phyloP scores from a whole-genome alignment of 352 stramenopile genomes.

The Achlya hypogyna region DNA sequence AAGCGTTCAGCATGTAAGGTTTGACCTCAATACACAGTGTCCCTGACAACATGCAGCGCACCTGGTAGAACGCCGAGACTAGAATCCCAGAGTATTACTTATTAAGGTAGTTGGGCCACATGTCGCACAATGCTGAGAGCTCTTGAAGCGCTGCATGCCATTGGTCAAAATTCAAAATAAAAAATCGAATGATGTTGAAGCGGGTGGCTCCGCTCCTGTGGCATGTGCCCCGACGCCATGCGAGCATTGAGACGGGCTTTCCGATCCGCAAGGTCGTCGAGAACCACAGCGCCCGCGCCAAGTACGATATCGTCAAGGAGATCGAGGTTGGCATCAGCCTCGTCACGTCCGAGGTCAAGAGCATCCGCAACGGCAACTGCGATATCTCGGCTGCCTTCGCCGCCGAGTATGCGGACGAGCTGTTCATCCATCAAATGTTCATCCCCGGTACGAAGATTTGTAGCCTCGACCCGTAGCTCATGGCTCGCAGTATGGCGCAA shows the following conservation, averaged over 20 bases:
- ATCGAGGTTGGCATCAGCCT: constrained; percentile 65
- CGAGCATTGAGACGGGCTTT: not conserved
- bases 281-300: constrained; percentile 9
- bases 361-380: constrained; percentile 47
- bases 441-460: constrained; percentile 42
- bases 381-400: constrained; percentile 68
- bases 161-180: not conserved
- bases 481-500: constrained; percentile 50
- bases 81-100: too few species aligned
- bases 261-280: constrained; percentile 18
- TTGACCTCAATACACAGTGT: too few species aligned
- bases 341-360: constrained; percentile 70
- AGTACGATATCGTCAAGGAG: constrained; percentile 58
- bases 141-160: not conserved
- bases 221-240: not conserved
- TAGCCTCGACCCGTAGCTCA: constrained; percentile 6
- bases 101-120: too few species aligned
- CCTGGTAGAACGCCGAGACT: too few species aligned
- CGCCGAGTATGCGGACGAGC: constrained; percentile 61
- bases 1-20: too few species aligned
- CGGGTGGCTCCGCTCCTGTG: not conserved
- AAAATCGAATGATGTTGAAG: not conserved
- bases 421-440: constrained; percentile 68
- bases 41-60: too few species aligned
- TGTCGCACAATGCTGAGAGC: not conserved